Percentiles rank a stretch among this genome's conserved stretches.
These are phyloP conservation scores for Guadua angustifolia DNA, from an alignment of 176 grass and related monocot genomes.

Conservation along the genomic window DNA sequence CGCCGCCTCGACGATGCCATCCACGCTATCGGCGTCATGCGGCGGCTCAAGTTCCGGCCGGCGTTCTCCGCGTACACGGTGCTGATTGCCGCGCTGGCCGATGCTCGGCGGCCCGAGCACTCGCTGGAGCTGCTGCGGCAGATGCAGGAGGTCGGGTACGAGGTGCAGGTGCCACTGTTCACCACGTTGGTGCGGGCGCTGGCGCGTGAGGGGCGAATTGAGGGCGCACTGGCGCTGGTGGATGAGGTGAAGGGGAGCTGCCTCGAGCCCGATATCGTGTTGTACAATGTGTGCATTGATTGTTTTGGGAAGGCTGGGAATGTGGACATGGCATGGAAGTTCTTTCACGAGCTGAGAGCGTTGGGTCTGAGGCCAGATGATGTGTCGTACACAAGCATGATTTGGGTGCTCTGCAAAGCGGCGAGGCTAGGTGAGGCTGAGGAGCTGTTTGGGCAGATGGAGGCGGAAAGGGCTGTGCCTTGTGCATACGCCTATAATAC, in stretches of 20 bases:
- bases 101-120: constrained; percentile 57
- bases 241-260: constrained; percentile 86
- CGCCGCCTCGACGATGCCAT: constrained; percentile 59
- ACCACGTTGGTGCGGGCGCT: constrained; percentile 74
- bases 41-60: constrained; percentile 80
- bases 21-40: constrained; percentile 50
- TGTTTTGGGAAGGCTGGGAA: constrained; percentile 92
- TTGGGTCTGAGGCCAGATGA: constrained; percentile 79
- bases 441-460: constrained; percentile 79
- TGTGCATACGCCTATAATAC: constrained; percentile 87
- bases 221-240: constrained; percentile 58
- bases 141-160: constrained; percentile 94
- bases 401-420: constrained; percentile 82
- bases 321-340: constrained; percentile 94
- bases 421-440: constrained; percentile 68
- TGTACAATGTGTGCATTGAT: constrained; percentile 93
- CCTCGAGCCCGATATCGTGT: constrained; percentile 67
- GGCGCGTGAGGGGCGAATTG: constrained; percentile 61
- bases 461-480: constrained; percentile 59
- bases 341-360: constrained; percentile 81
- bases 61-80: constrained; percentile 81
- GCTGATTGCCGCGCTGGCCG: constrained; percentile 73
- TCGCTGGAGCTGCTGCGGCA: constrained; percentile 78
- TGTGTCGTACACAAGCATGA: constrained; percentile 89
- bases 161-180: constrained; percentile 75